Percentiles rank a stretch among this genome's conserved stretches.
Conservation (phyloP, 495 filamentous ascomycete genomes). For the Umbilicaria muhlenbergii region DNA sequence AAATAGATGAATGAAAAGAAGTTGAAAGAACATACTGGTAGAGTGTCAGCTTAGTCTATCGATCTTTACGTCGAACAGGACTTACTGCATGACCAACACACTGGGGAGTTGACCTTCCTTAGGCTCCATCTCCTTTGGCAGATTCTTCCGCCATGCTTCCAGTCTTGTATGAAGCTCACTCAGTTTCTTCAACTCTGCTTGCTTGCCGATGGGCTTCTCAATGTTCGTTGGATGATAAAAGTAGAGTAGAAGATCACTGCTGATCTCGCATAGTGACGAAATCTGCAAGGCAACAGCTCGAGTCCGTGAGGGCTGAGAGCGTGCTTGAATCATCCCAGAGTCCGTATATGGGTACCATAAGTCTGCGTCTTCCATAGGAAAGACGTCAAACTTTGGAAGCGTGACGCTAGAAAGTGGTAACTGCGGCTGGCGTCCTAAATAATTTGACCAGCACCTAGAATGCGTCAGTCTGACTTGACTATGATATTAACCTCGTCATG, state of each 20-base stretch:
- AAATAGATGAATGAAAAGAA: conserved; percentile 93
- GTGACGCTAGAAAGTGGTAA: conserved; percentile 61
- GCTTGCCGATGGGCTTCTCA: conserved; percentile 42
- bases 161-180: conserved; percentile 81
- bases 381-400: conserved; percentile 79
- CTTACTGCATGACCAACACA: conserved; percentile 90
- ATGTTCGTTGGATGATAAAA: conserved; percentile 74
- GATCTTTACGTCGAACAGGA: conserved; percentile 5
- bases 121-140: conserved; percentile 77
- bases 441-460: conserved; percentile 84
- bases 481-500: not conserved
- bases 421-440: conserved; percentile 85
- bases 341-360: conserved; percentile 85
- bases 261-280: conserved; percentile 77
- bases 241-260: conserved; percentile 69
- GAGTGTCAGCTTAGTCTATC: conserved; percentile 15
- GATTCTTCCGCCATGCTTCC: conserved; percentile 76
- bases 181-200: conserved; percentile 84
- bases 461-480: conserved; percentile 7
- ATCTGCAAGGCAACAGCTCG: conserved; percentile 72
- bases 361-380: conserved; percentile 75
- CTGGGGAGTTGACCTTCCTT: conserved; percentile 80
- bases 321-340: conserved; percentile 48
- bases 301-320: conserved; percentile 68
- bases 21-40: conserved; percentile 85